Conservation (phyloP, 768 basidiomycete genomes). For the Trametes gibbosa region DNA sequence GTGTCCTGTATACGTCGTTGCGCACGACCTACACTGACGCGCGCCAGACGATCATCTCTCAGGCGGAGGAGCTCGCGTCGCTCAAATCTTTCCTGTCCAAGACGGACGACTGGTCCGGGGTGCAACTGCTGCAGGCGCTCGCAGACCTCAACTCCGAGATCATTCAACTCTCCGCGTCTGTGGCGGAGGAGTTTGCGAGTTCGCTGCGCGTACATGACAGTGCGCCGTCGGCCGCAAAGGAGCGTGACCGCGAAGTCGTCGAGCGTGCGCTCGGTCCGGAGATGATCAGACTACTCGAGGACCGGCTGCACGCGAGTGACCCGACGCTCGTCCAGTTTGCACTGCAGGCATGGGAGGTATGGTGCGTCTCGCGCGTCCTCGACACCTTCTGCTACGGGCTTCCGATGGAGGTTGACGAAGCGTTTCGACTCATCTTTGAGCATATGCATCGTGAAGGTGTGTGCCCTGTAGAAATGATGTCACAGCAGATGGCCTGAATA, state of each 20-base stretch:
- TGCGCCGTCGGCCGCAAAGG: constrained; percentile 15
- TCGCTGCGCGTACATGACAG: constrained; percentile 23
- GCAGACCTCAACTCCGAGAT: constrained; percentile 36
- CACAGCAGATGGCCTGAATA: neutral
- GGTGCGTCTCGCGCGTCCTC: constrained; percentile 31
- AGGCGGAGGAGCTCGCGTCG: constrained; percentile 32
- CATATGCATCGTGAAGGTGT: constrained; percentile 32
- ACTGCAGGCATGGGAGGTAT: constrained; percentile 37
- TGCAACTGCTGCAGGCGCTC: constrained; percentile 33
- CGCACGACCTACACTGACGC: constrained; percentile 25
- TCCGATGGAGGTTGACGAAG: constrained; percentile 29
- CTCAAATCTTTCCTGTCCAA: constrained; percentile 35
- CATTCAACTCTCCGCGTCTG: constrained; percentile 34
- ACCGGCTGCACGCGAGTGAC: constrained; percentile 30
- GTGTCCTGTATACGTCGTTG: constrained; percentile 25
- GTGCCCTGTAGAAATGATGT: constrained; percentile 1
- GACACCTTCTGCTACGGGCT: constrained; percentile 34
- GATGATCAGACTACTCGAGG: constrained; percentile 29
- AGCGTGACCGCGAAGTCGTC: constrained; percentile 29
- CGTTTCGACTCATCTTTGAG: constrained; percentile 29
- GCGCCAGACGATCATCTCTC: constrained; percentile 25
- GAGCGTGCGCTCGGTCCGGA: constrained; percentile 29
- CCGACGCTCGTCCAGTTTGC: constrained; percentile 37
- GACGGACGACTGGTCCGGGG: constrained; percentile 35
- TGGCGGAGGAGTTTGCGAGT: constrained; percentile 30